Evolutionary conservation across 306 rosid species (phyloP).

Genomic region (Betula pendula): DNA sequence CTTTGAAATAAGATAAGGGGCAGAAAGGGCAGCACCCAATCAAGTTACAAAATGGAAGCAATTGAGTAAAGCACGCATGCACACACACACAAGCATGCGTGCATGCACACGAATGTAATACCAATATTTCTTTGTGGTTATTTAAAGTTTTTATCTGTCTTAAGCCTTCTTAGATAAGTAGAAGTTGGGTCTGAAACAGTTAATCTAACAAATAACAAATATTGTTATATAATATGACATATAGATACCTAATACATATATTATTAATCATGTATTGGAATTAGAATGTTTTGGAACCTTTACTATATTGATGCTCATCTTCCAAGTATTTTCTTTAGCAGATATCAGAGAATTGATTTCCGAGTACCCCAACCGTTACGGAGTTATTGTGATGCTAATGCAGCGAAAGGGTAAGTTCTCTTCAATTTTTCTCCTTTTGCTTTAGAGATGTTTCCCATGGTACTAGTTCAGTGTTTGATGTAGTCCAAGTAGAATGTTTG

Average conservation of each 20-base stretch:
- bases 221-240: neutral
- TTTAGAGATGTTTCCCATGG: neutral
- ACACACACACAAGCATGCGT: neutral
- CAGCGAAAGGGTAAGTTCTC: constrained; percentile 60
- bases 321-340: constrained; percentile 37
- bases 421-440: constrained; percentile 18
- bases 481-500: neutral
- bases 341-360: constrained; percentile 83
- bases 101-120: neutral
- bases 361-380: constrained; percentile 75
- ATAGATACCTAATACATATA: neutral
- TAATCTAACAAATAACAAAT: neutral
- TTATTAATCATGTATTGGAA: constrained; percentile 3
- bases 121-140: neutral
- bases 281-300: constrained; percentile 13
- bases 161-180: neutral
- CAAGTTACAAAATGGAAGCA: neutral
- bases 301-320: constrained; percentile 19
- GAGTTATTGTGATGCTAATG: constrained; percentile 64
- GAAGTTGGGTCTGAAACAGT: neutral
- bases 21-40: neutral
- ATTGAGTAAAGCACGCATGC: neutral
- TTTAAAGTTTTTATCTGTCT: neutral
- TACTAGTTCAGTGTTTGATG: neutral
- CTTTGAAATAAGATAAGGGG: neutral